Evolutionary conservation across 169 alveolate species (phyloP).

Genomic region (Blepharisma undulans): DNA sequence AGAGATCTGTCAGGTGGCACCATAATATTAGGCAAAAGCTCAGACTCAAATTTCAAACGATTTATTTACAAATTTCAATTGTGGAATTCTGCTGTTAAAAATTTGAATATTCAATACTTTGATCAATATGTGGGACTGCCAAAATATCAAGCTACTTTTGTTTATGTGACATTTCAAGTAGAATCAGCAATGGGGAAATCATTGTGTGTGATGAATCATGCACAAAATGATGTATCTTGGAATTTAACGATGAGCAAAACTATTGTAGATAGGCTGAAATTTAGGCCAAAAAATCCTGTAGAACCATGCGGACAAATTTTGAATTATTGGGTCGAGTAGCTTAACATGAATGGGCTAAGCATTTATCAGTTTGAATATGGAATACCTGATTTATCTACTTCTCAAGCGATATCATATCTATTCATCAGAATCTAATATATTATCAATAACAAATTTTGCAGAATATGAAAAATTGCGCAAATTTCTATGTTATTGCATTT

Average conservation of each 20-base stretch:
- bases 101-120: background rate
- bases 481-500: background rate
- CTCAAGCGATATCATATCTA: background rate
- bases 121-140: background rate
- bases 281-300: background rate
- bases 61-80: background rate
- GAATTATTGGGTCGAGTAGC: background rate
- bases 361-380: slow-evolving; percentile 17
- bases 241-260: background rate
- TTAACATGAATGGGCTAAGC: slow-evolving; percentile 1
- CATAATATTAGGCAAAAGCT: background rate
- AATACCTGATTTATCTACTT: background rate
- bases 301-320: slow-evolving; percentile 7
- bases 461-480: background rate
- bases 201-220: background rate
- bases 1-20: background rate
- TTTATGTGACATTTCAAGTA: background rate
- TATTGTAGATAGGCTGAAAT: slow-evolving; percentile 21
- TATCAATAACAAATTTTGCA: slow-evolving; percentile 19
- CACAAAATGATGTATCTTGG: background rate
- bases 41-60: background rate
- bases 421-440: background rate
- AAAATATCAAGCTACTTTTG: background rate
- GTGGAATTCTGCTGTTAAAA: background rate
- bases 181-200: background rate